Percentiles rank a stretch among this genome's conserved stretches.
Conservation (phyloP, 2,329 filamentous ascomycete species). For the Xylariaceae sp. region DNA sequence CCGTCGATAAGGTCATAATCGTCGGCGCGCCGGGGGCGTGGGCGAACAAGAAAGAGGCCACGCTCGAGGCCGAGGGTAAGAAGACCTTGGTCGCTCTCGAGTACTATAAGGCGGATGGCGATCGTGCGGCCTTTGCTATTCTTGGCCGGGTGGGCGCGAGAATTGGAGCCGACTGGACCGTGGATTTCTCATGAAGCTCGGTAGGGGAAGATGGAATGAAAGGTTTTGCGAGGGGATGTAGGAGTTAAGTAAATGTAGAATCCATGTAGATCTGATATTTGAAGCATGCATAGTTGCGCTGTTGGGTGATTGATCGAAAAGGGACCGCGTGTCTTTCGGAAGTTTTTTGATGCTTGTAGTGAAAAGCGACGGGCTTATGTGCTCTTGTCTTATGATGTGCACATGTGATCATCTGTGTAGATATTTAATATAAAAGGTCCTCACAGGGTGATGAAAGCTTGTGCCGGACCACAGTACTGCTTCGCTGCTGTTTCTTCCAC, state of each 20-base stretch:
- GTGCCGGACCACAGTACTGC: too few relatives aligned
- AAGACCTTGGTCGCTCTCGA: conserved; percentile 56
- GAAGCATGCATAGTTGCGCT: too few relatives aligned
- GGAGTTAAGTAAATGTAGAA: neutral
- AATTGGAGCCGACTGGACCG: conserved; percentile 51
- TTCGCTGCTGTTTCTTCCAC: too few relatives aligned
- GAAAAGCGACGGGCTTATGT: too few relatives aligned
- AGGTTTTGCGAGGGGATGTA: too few relatives aligned
- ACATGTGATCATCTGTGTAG: too few relatives aligned
- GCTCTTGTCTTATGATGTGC: too few relatives aligned
- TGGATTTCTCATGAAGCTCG: conserved; percentile 30
- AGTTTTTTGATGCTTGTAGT: too few relatives aligned
- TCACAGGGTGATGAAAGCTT: too few relatives aligned
- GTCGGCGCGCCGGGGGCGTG: conserved; percentile 73
- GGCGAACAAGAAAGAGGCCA: conserved; percentile 59
- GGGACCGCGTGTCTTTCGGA: too few relatives aligned
- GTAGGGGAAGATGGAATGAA: neutral
- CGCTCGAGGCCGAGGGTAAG: conserved; percentile 49
- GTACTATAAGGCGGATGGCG: conserved; percentile 47
- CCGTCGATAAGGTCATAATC: conserved; percentile 78
- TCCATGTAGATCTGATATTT: neutral
- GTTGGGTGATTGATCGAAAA: too few relatives aligned
- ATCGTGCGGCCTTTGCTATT: conserved; percentile 47
- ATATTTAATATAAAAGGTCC: too few relatives aligned
- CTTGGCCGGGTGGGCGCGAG: conserved; percentile 47